Conservation (phyloP, 2,329 filamentous ascomycete species). For the Penicillium expansum region DNA sequence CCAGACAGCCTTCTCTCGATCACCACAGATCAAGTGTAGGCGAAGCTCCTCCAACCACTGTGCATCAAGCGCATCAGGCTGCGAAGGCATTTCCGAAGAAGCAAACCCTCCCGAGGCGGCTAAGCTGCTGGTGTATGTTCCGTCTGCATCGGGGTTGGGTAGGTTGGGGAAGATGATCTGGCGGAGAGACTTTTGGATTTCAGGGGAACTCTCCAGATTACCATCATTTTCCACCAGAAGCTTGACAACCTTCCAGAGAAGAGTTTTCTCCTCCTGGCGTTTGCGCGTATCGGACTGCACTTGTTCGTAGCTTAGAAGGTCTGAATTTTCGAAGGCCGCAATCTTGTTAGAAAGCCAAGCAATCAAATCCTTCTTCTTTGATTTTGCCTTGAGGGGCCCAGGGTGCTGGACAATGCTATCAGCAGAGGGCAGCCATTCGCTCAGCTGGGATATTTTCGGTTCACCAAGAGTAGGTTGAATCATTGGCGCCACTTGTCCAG, state of each 20-base stretch:
- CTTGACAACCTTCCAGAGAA: slow-evolving; percentile 84
- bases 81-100: slow-evolving; percentile 38
- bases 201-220: slow-evolving; percentile 66
- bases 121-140: slow-evolving; percentile 23
- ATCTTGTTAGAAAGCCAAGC: slow-evolving; percentile 78
- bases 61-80: slow-evolving; percentile 67
- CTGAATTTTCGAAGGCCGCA: slow-evolving; percentile 62
- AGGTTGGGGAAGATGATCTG: slow-evolving; percentile 66
- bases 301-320: slow-evolving; percentile 49
- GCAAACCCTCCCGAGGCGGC: slow-evolving; percentile 40
- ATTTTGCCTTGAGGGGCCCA: slow-evolving; percentile 81
- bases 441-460: slow-evolving; percentile 72
- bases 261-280: slow-evolving; percentile 70
- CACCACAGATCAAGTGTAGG: slow-evolving; percentile 69
- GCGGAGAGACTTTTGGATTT: slow-evolving; percentile 71
- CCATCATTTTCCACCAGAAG: slow-evolving; percentile 86
- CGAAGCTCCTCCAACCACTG: slow-evolving; percentile 69
- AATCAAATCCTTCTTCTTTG: slow-evolving; percentile 91
- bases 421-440: slow-evolving; percentile 67
- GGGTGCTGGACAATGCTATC: slow-evolving; percentile 80
- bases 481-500: slow-evolving; percentile 68
- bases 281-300: slow-evolving; percentile 55
- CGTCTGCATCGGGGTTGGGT: slow-evolving; percentile 32
- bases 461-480: slow-evolving; percentile 81
- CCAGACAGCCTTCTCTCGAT: slow-evolving; percentile 91